Percentiles rank a stretch among this genome's conserved stretches.
phyloP scores from a whole-genome alignment of 306 rosid species.

The Dryas octopetala region DNA sequence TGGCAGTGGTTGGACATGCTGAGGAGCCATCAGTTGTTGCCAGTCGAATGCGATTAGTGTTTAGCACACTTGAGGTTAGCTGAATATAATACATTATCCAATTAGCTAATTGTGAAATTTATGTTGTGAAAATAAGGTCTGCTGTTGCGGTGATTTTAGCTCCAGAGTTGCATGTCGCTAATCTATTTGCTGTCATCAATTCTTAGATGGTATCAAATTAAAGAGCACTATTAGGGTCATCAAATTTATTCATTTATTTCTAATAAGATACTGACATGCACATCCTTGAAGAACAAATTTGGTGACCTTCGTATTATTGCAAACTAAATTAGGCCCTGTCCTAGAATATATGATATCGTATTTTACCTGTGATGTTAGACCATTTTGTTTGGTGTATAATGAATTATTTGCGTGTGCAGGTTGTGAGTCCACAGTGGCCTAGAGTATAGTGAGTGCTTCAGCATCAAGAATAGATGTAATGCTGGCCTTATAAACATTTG shows the following conservation, averaged over 20 bases:
- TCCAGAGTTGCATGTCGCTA: background rate
- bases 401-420: constrained; percentile 49
- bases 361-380: background rate
- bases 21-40: constrained; percentile 95
- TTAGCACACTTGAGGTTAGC: constrained; percentile 94
- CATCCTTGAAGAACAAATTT: too few species aligned
- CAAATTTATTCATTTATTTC: too few species aligned
- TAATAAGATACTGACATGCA: too few species aligned
- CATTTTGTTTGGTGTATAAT: background rate
- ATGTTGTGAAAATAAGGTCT: background rate
- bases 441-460: constrained; percentile 45
- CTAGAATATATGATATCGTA: background rate
- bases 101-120: background rate
- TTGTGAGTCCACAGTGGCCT: constrained; percentile 97
- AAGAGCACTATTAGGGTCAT: too few species aligned
- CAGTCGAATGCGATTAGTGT: constrained; percentile 81
- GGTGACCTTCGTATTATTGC: too few species aligned
- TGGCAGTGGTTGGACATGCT: constrained; percentile 82
- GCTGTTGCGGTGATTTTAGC: background rate
- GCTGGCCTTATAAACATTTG: background rate
- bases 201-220: background rate
- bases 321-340: background rate
- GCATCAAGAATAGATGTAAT: background rate
- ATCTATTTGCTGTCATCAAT: background rate
- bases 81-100: background rate